Conservation (phyloP, 2,329 filamentous ascomycete species). For the Fusarium sp. region DNA sequence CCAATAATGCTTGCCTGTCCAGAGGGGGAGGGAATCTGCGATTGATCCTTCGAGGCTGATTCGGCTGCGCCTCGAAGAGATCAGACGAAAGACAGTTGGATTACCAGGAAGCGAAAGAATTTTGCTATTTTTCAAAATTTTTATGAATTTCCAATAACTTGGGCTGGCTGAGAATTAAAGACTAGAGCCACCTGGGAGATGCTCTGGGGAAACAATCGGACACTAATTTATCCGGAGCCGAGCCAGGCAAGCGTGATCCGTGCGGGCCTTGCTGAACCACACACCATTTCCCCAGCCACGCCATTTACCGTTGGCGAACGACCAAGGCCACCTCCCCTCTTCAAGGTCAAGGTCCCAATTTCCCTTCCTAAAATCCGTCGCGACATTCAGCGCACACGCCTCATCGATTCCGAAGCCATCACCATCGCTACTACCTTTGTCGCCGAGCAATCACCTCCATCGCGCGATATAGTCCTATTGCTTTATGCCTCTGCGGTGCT, state of each 20-base stretch:
- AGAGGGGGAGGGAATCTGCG: not conserved
- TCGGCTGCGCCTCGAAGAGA: not conserved
- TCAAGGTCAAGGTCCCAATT: constrained; percentile 47
- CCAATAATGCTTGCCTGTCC: constrained; percentile 17
- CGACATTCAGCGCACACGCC: constrained; percentile 42
- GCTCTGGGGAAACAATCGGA: not conserved
- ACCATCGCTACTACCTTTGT: constrained; percentile 40
- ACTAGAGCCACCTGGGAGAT: not conserved
- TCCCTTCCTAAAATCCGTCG: constrained; percentile 45
- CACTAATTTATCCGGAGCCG: not conserved
- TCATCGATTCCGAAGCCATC: constrained; percentile 41
- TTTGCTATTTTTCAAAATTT: not conserved
- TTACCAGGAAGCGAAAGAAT: not conserved
- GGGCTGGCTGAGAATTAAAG: not conserved
- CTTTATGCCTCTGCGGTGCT: constrained; percentile 48
- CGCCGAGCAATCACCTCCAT: constrained; percentile 40
- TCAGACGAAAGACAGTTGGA: not conserved
- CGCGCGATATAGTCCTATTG: constrained; percentile 41
- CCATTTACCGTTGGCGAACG: constrained; percentile 51
- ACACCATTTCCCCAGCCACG: constrained; percentile 53
- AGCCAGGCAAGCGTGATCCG: constrained; percentile 5
- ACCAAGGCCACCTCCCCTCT: constrained; percentile 44
- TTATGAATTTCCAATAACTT: not conserved
- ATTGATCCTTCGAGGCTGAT: not conserved
- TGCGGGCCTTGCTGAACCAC: constrained; percentile 20